Evolutionary conservation across 1,284 basidiomycete genomes (phyloP).

Genomic region (Pseudozyma sp.): DNA sequence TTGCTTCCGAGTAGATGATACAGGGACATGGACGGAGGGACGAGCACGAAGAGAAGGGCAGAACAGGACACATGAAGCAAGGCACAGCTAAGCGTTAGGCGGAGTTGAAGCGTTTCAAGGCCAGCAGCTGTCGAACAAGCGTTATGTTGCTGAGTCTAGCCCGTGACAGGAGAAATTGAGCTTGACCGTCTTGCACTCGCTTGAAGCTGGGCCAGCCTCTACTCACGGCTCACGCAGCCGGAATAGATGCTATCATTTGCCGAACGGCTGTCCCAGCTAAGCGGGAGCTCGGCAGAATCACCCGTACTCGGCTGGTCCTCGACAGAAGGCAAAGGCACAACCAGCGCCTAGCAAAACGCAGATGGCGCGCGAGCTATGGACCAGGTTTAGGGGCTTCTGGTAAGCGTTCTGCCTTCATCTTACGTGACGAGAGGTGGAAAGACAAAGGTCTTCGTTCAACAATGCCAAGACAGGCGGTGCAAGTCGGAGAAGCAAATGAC

Average conservation of each 20-base stretch:
- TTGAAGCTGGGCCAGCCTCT: constrained; percentile 8
- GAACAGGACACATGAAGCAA: background rate
- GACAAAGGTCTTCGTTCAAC: constrained; percentile 12
- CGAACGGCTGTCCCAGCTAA: constrained; percentile 6
- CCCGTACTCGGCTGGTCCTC: background rate
- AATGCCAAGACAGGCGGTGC: constrained; percentile 29
- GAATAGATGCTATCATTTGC: constrained; percentile 18
- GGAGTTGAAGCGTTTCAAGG: constrained; percentile 22
- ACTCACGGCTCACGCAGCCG: background rate
- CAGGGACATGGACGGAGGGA: background rate
- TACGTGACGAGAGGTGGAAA: constrained; percentile 9
- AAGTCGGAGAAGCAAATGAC: constrained; percentile 24
- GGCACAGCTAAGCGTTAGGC: constrained; percentile 8
- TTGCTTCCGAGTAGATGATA: constrained; percentile 5
- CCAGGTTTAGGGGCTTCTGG: constrained; percentile 5
- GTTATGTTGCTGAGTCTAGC: background rate
- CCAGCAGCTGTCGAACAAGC: constrained; percentile 13
- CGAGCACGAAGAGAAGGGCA: background rate
- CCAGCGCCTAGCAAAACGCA: background rate
- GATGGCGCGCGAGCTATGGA: background rate
- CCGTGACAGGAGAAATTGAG: background rate
- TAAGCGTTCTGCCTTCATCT: too few relatives aligned
- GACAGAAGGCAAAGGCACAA: background rate
- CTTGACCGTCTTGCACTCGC: background rate
- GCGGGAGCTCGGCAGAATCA: constrained; percentile 4